Conservation (phyloP, 176 grass and related monocot species). For the Saccharum officinarum region DNA sequence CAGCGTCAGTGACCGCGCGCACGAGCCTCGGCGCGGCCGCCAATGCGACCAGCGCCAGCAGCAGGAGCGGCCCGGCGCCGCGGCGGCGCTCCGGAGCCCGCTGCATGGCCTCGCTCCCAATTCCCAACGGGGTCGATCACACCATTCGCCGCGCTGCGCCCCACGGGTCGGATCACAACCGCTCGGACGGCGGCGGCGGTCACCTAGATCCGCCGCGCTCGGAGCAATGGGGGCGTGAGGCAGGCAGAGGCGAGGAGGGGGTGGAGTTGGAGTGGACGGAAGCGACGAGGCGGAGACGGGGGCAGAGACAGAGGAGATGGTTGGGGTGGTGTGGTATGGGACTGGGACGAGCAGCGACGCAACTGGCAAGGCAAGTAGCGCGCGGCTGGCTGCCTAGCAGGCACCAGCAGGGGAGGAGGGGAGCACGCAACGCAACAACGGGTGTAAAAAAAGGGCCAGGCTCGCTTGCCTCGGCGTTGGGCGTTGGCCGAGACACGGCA, state of each 20-base stretch:
- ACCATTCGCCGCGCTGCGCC: slow-evolving; percentile 16
- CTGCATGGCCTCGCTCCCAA: slow-evolving; percentile 15
- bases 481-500: not conserved
- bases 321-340: not conserved
- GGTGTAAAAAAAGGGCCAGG: slow-evolving; percentile 5
- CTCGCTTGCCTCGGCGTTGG: not conserved
- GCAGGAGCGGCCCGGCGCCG: not conserved
- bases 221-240: slow-evolving; percentile 5
- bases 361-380: not conserved
- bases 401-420: not conserved
- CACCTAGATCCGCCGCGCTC: slow-evolving; percentile 4
- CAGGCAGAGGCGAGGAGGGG: not conserved
- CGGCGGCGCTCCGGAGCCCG: not conserved
- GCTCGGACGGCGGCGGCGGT: not conserved
- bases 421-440: not conserved
- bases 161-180: not conserved
- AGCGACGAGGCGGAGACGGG: not conserved
- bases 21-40: slow-evolving; percentile 23
- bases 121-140: slow-evolving; percentile 22
- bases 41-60: slow-evolving; percentile 23
- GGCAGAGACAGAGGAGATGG: not conserved
- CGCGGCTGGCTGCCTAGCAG: not conserved
- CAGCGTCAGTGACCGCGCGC: slow-evolving; percentile 37
- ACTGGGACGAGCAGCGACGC: not conserved
- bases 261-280: slow-evolving; percentile 1